Evolutionary conservation across 148 eudicot species (phyloP).

Genomic region (Vaccinium myrtillus): DNA sequence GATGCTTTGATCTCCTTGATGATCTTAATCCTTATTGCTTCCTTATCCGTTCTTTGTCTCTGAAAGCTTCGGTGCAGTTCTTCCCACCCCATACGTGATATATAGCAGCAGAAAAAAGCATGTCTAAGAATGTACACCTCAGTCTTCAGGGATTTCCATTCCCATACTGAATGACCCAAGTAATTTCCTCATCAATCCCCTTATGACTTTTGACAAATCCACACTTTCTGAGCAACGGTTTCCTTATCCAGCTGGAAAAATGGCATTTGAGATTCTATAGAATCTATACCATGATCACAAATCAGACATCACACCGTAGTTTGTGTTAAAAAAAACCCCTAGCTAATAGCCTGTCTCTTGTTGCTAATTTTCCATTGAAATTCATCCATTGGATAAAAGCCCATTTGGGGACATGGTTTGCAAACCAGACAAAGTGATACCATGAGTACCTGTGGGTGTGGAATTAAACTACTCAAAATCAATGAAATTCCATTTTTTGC

Average conservation of each 20-base stretch:
- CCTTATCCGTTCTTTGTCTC: too few species aligned
- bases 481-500: neutral
- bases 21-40: too few species aligned
- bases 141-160: too few species aligned
- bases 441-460: neutral
- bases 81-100: too few species aligned
- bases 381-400: neutral
- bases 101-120: too few species aligned
- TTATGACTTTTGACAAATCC: neutral
- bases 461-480: neutral
- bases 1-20: too few species aligned
- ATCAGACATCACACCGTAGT: neutral
- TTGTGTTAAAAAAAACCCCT: neutral
- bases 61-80: too few species aligned
- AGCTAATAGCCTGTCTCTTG: neutral
- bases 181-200: too few species aligned
- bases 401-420: neutral
- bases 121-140: too few species aligned
- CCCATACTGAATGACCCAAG: too few species aligned
- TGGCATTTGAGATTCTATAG: neutral
- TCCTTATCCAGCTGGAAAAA: neutral
- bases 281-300: neutral
- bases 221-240: neutral
- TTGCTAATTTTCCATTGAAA: neutral
- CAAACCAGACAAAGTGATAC: neutral